Evolutionary conservation across 2,329 filamentous ascomycete genomes (phyloP).

Genomic region (Fusarium chaquense): DNA sequence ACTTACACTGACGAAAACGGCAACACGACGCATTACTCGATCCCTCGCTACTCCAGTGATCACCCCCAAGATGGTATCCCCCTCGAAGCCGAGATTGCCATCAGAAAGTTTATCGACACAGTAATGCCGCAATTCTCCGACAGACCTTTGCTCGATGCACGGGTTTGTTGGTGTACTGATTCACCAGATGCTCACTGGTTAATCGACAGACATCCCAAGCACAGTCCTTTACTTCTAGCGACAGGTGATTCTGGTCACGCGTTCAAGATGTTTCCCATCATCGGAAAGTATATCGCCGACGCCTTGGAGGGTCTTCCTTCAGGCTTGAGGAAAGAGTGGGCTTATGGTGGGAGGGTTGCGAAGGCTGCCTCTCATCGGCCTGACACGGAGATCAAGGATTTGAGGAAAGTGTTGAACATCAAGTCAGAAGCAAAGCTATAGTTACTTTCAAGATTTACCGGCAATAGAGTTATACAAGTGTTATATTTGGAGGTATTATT

Average conservation of each 20-base stretch:
- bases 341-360: background rate
- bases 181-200: constrained; percentile 17
- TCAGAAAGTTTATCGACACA: background rate
- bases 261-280: constrained; percentile 16
- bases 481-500: background rate
- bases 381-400: constrained; percentile 11
- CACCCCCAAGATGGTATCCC: constrained; percentile 5
- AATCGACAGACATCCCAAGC: constrained; percentile 5
- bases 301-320: background rate
- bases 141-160: background rate
- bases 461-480: too few relatives aligned
- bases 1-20: background rate
- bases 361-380: constrained; percentile 8
- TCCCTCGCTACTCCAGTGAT: constrained; percentile 11
- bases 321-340: constrained; percentile 7
- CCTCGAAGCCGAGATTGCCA: background rate
- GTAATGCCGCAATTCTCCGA: constrained; percentile 12
- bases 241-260: constrained; percentile 14
- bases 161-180: constrained; percentile 14
- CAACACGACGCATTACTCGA: background rate
- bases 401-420: background rate
- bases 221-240: background rate
- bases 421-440: background rate
- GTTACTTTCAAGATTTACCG: too few relatives aligned
- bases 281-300: background rate